Percentiles rank a stretch among this genome's conserved stretches.
These are phyloP conservation scores for Stemphylium beticola DNA, from an alignment of 2,329 filamentous ascomycete genomes.

Conservation along the genomic window DNA sequence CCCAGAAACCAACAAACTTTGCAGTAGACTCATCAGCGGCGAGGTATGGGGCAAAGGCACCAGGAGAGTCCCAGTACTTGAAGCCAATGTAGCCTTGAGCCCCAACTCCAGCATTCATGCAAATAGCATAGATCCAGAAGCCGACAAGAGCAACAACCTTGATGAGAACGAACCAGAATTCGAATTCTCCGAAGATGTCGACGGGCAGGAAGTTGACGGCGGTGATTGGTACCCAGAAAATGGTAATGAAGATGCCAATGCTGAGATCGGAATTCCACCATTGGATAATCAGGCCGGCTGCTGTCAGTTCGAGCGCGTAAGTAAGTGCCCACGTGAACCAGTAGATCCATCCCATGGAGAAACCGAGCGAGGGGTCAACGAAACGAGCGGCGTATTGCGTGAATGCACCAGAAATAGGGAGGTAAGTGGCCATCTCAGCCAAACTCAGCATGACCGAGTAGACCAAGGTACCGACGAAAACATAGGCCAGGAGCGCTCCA, in stretches of 20 bases:
- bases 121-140: slow-evolving; percentile 78
- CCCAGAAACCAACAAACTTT: slow-evolving; percentile 73
- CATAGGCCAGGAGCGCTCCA: slow-evolving; percentile 55
- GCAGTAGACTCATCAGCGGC: slow-evolving; percentile 66
- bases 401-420: slow-evolving; percentile 78
- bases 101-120: slow-evolving; percentile 72
- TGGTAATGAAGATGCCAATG: slow-evolving; percentile 73
- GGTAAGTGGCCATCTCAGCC: slow-evolving; percentile 75
- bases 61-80: slow-evolving; percentile 71
- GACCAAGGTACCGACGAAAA: slow-evolving; percentile 69
- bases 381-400: slow-evolving; percentile 78
- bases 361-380: slow-evolving; percentile 73
- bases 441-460: slow-evolving; percentile 73
- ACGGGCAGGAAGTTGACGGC: slow-evolving; percentile 74
- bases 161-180: slow-evolving; percentile 79
- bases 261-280: slow-evolving; percentile 70
- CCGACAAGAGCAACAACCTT: slow-evolving; percentile 78
- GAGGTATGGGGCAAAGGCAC: slow-evolving; percentile 69
- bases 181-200: slow-evolving; percentile 75
- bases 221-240: slow-evolving; percentile 75
- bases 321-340: slow-evolving; percentile 81
- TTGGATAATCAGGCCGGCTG: slow-evolving; percentile 75
- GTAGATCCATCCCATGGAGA: slow-evolving; percentile 83
- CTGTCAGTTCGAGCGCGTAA: slow-evolving; percentile 74
- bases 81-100: slow-evolving; percentile 76